Evolutionary conservation across 2,329 filamentous ascomycete species (phyloP).

Genomic region (Alternaria sp.): DNA sequence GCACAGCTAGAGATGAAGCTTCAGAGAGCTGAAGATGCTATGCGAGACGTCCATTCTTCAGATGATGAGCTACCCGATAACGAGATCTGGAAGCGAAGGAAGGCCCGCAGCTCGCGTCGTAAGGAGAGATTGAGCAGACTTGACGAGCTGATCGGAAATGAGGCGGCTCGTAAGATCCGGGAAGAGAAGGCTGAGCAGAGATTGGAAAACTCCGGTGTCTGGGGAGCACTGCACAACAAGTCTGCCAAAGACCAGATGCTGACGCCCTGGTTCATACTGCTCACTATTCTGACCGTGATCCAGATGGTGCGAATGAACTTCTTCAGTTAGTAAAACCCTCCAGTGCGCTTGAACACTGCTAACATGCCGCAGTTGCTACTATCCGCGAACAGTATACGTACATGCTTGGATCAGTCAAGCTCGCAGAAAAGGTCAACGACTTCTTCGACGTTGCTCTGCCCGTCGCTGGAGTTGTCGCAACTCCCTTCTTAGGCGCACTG

Average conservation of each 20-base stretch:
- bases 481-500: constrained; percentile 81
- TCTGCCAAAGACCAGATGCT: constrained; percentile 74
- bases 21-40: constrained; percentile 36
- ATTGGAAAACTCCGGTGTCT: constrained; percentile 75
- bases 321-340: constrained; percentile 57
- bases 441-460: constrained; percentile 87
- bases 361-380: constrained; percentile 40
- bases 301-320: constrained; percentile 77
- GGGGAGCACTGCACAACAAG: constrained; percentile 80
- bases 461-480: constrained; percentile 76
- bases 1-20: constrained; percentile 46
- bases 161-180: constrained; percentile 66
- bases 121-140: constrained; percentile 71
- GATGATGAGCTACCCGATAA: constrained; percentile 62
- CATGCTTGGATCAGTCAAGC: constrained; percentile 66
- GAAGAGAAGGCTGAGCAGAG: constrained; percentile 68
- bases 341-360: background rate
- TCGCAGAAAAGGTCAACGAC: constrained; percentile 73
- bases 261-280: constrained; percentile 82
- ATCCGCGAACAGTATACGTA: constrained; percentile 80
- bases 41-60: constrained; percentile 58
- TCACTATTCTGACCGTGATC: constrained; percentile 75
- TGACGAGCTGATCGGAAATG: constrained; percentile 72
- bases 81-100: constrained; percentile 53
- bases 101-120: constrained; percentile 49